phyloP scores from a whole-genome alignment of 306 rosid genomes.

The Begonia loranthoides region DNA sequence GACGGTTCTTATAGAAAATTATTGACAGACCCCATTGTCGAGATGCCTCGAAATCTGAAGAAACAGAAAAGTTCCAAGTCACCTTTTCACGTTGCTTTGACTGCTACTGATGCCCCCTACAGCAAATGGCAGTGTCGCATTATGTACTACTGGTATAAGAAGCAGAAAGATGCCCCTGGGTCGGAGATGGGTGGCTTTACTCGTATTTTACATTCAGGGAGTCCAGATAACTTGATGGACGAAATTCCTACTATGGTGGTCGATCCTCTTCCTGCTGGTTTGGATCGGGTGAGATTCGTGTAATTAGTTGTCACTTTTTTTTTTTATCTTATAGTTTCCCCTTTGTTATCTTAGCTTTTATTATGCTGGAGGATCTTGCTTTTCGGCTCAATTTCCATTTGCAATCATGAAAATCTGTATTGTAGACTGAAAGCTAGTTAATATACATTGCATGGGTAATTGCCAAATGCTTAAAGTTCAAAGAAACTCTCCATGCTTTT shows the following conservation, averaged over 20 bases:
- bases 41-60: conserved; percentile 59
- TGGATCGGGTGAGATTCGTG: conserved; percentile 61
- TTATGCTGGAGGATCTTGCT: too few relatives aligned
- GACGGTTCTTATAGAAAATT: conserved; percentile 15
- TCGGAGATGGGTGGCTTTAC: conserved; percentile 98
- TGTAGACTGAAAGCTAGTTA: too few relatives aligned
- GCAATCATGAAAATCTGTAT: too few relatives aligned
- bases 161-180: conserved; percentile 46
- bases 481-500: too few relatives aligned
- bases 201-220: conserved; percentile 86
- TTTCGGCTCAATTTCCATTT: too few relatives aligned
- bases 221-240: conserved; percentile 82
- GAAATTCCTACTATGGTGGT: conserved; percentile 94
- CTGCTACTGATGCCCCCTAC: conserved; percentile 84
- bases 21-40: conserved; percentile 48
- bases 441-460: too few relatives aligned
- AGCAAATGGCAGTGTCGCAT: conserved; percentile 92
- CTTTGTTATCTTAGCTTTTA: too few relatives aligned
- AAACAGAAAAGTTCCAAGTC: conserved; percentile 28
- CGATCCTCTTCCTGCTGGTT: conserved; percentile 86
- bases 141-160: conserved; percentile 90
- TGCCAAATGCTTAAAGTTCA: too few relatives aligned
- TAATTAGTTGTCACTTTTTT: background rate
- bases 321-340: background rate
- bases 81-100: conserved; percentile 76